Percentiles rank a stretch among this genome's conserved stretches.
These are phyloP conservation scores for Nicotiana undulata DNA, from an alignment of 257 asterid species.

Conservation along the genomic window DNA sequence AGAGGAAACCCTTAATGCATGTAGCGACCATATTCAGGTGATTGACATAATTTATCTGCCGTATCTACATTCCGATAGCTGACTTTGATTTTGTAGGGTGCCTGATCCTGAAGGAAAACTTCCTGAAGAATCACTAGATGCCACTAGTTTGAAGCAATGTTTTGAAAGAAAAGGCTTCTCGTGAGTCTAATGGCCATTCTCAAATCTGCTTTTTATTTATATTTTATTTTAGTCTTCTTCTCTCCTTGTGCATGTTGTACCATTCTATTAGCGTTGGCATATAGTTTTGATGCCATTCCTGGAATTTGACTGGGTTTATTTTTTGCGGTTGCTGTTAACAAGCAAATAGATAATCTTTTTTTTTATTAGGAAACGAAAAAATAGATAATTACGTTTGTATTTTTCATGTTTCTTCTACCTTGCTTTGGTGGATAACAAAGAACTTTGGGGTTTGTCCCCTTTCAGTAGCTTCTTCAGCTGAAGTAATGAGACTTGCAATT, in stretches of 20 bases:
- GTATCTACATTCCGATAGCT: neutral
- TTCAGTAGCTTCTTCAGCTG: neutral
- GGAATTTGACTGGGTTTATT: neutral
- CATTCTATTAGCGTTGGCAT: neutral
- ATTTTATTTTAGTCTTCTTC: neutral
- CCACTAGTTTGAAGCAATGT: constrained; percentile 50
- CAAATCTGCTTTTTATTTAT: neutral
- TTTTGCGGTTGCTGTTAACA: neutral
- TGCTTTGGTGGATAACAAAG: neutral
- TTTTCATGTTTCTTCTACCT: neutral
- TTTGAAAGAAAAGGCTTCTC: constrained; percentile 80
- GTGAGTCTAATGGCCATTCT: constrained; percentile 36
- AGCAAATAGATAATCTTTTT: neutral
- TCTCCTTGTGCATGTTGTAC: neutral
- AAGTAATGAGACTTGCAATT: neutral
- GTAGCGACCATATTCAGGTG: neutral
- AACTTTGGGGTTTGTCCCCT: neutral
- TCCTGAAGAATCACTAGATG: constrained; percentile 79
- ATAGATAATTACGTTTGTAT: neutral
- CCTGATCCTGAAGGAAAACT: constrained; percentile 91
- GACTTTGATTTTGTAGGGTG: constrained; percentile 32
- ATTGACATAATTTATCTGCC: neutral
- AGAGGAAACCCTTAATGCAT: neutral
- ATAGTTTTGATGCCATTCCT: neutral
- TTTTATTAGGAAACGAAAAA: too few relatives aligned